Evolutionary conservation across 352 stramenopile species (phyloP).

Genomic region (Lagenidium sp.): DNA sequence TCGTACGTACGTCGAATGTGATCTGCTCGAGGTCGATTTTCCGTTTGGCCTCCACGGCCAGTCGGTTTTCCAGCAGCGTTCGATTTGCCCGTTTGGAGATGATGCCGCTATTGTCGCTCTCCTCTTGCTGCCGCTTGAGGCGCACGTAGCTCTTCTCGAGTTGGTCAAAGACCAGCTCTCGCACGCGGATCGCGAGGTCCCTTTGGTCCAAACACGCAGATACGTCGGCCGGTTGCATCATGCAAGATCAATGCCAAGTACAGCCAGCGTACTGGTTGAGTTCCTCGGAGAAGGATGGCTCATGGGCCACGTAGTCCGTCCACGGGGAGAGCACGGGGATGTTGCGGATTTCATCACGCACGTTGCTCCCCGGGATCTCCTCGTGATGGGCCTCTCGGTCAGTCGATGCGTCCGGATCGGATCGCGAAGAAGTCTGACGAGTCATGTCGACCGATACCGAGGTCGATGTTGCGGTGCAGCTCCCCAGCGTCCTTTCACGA

Average conservation of each 20-base stretch:
- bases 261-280: constrained; percentile 24
- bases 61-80: constrained; percentile 39
- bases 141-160: constrained; percentile 27
- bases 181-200: constrained; percentile 27
- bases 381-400: not conserved
- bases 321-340: constrained; percentile 40
- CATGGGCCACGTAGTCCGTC: constrained; percentile 27
- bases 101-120: constrained; percentile 32
- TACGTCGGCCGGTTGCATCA: no score
- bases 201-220: no score
- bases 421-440: no score
- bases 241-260: no score
- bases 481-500: no score
- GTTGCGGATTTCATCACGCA: constrained; percentile 11
- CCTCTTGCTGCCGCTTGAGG: constrained; percentile 28
- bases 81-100: constrained; percentile 25
- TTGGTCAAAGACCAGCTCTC: constrained; percentile 28
- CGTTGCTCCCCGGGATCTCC: no score
- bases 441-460: no score
- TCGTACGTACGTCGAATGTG: constrained; percentile 26
- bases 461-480: no score
- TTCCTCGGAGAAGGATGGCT: constrained; percentile 34
- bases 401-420: no score
- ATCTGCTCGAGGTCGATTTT: constrained; percentile 33
- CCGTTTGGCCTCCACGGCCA: constrained; percentile 61